phyloP scores from a whole-genome alignment of 2,329 filamentous ascomycete genomes.

The Nemania diffusa region DNA sequence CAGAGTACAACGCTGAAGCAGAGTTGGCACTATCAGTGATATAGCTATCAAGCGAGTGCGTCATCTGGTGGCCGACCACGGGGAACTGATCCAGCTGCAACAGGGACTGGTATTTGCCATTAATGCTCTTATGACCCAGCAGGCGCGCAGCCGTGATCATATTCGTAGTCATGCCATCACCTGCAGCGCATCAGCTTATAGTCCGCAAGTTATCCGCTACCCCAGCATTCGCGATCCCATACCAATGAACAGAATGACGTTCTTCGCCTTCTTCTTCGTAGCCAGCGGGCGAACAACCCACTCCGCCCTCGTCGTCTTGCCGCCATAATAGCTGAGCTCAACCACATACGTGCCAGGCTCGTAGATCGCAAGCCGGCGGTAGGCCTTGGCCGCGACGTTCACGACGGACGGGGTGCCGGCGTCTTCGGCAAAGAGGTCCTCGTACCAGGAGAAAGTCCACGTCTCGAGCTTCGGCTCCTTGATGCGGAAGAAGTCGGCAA shows the following conservation, averaged over 20 bases:
- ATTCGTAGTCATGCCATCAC: slow-evolving; percentile 76
- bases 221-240: slow-evolving; percentile 36
- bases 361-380: slow-evolving; percentile 78
- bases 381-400: slow-evolving; percentile 82
- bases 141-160: slow-evolving; percentile 84
- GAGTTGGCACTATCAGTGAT: slow-evolving; percentile 91
- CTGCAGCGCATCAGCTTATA: slow-evolving; percentile 27
- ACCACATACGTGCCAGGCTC: slow-evolving; percentile 84
- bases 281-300: slow-evolving; percentile 81
- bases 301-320: slow-evolving; percentile 75
- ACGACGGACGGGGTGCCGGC: slow-evolving; percentile 75
- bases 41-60: slow-evolving; percentile 84
- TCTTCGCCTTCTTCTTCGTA: slow-evolving; percentile 80
- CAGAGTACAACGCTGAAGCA: slow-evolving; percentile 81
- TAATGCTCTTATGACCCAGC: slow-evolving; percentile 83
- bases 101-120: slow-evolving; percentile 81
- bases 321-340: slow-evolving; percentile 78
- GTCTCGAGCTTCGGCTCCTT: slow-evolving; percentile 78
- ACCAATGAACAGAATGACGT: slow-evolving; percentile 86
- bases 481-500: slow-evolving; percentile 74
- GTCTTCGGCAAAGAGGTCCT: slow-evolving; percentile 83
- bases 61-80: slow-evolving; percentile 89
- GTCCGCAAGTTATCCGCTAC: not conserved
- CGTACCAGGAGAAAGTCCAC: slow-evolving; percentile 87
- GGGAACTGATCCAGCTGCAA: slow-evolving; percentile 86